Evolutionary conservation across 371 early-diverging fungal species (phyloP), one percentile per base, ranked within the genome.

Genomic region (Mucor piriformis): DNA sequence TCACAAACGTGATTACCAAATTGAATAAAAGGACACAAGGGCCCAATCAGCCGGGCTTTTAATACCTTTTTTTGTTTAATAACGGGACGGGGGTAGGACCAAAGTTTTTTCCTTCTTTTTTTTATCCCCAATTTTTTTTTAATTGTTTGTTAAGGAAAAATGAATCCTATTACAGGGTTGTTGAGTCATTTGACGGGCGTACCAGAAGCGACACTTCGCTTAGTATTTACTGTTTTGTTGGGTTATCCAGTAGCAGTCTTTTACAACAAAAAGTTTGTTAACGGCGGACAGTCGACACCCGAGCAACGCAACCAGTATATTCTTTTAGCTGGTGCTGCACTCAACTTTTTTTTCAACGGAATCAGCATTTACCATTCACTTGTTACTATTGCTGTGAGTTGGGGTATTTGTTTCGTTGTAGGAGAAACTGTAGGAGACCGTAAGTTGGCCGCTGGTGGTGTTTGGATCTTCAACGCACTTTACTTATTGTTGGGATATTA

Each of bases 281-380:
- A 57, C 42, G 57, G 59, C 13, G 42, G 67, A 32, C 59, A 59
- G 37, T 64, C 70, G 21, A 76, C 73, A 21, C 64, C 66, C 29
- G 63, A 66, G 24, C 73, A 78, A 13, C 80, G 86, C 32, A 85
- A 84, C 59, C 50, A 63, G 6, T 87, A 74, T 63, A 70, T 84
- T 33, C 61, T 85, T 3, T 24, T 72, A 1, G 47, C 77, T 3
- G 88, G 89, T 3, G 63, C 89, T 5, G 68, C 55, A 7, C 56
- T 89, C 25, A 76, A 84, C 12, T 77, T 77, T 21, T 88, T 82
- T 54, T 88, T 80, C 63, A 87, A 83, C 52, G 83, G 86, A 16
- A 54, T 49, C n/a, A 72, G 74, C 50, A 82, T 87, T 6, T 69
- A 81, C 13, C 89, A 89, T 64, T 82, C 84, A 1, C 60, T 88